These are phyloP conservation scores for Angophora floribunda DNA, from an alignment of 345 rosid species.

Conservation along the genomic window DNA sequence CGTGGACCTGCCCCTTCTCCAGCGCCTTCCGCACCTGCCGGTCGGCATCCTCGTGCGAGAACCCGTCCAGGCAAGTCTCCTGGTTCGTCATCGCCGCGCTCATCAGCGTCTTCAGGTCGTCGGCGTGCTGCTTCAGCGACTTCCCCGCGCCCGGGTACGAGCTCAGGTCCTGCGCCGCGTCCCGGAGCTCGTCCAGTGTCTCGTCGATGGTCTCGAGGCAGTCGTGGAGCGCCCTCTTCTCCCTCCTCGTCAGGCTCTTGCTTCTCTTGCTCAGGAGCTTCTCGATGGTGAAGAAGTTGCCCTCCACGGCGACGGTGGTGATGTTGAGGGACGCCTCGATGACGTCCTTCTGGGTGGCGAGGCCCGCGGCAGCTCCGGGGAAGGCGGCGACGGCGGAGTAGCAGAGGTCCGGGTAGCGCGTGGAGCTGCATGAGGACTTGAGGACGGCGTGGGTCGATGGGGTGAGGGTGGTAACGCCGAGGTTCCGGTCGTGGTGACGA, in stretches of 20 bases:
- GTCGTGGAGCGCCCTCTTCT: slow-evolving; percentile 75
- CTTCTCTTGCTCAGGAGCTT: slow-evolving; percentile 1
- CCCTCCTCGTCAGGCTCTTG: slow-evolving; percentile 31
- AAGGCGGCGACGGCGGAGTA: slow-evolving; percentile 41
- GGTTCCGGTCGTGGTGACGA: neutral
- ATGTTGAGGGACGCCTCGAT: slow-evolving; percentile 27
- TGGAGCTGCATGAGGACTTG: slow-evolving; percentile 50
- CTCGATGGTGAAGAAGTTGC: slow-evolving; percentile 17
- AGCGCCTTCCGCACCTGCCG: slow-evolving; percentile 29
- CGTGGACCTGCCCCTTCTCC: slow-evolving; percentile 20
- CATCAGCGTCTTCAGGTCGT: slow-evolving; percentile 68
- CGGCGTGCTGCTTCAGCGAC: slow-evolving; percentile 56
- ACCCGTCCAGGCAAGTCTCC: slow-evolving; percentile 84
- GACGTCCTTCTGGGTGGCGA: slow-evolving; percentile 27
- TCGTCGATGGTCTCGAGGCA: slow-evolving; percentile 81
- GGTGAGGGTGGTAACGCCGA: neutral
- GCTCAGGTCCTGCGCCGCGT: slow-evolving; percentile 44
- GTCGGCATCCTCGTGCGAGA: slow-evolving; percentile 51
- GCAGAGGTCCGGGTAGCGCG: slow-evolving; percentile 66
- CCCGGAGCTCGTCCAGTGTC: slow-evolving; percentile 68
- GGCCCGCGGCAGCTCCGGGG: slow-evolving; percentile 12
- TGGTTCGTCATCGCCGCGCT: slow-evolving; percentile 93
- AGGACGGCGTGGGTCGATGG: slow-evolving; percentile 48
- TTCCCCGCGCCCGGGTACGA: slow-evolving; percentile 50
- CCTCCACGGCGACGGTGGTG: slow-evolving; percentile 17